Percentiles rank a stretch among this genome's conserved stretches.
These are phyloP conservation scores for Nigrograna mackinnonii DNA, from an alignment of 2,329 filamentous ascomycete species.

Conservation along the genomic window DNA sequence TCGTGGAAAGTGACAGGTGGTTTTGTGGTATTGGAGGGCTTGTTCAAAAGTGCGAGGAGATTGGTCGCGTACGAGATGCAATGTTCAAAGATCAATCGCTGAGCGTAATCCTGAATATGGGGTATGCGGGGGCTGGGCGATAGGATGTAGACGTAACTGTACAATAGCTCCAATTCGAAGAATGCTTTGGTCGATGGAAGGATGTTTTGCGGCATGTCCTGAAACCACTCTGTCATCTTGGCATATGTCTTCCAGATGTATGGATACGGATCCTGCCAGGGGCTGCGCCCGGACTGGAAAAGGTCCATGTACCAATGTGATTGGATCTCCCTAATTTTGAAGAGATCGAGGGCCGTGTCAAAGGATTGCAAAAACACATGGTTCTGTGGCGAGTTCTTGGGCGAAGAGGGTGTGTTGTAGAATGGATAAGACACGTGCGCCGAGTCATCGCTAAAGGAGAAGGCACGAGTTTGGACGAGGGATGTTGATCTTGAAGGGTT, in stretches of 20 bases:
- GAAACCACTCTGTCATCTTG: slow-evolving; percentile 79
- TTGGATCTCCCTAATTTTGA: slow-evolving; percentile 81
- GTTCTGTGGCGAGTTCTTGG: slow-evolving; percentile 52
- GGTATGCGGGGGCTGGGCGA: slow-evolving; percentile 78
- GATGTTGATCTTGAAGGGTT: slow-evolving; percentile 70
- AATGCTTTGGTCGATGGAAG: slow-evolving; percentile 70
- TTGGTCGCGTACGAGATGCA: slow-evolving; percentile 79
- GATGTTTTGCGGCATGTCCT: slow-evolving; percentile 70
- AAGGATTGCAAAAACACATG: slow-evolving; percentile 60
- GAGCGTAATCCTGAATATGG: slow-evolving; percentile 73
- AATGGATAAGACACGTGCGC: slow-evolving; percentile 79
- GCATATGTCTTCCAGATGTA: slow-evolving; percentile 78
- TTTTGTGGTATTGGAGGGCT: slow-evolving; percentile 56
- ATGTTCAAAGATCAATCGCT: slow-evolving; percentile 83
- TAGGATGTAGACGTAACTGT: slow-evolving; percentile 88
- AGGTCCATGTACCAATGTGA: slow-evolving; percentile 89
- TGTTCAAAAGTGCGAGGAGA: slow-evolving; percentile 66
- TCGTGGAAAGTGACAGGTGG: slow-evolving; percentile 86
- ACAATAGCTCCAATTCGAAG: slow-evolving; percentile 86
- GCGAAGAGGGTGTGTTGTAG: slow-evolving; percentile 36
- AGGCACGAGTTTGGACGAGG: slow-evolving; percentile 82
- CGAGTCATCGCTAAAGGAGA: slow-evolving; percentile 92
- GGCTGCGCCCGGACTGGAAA: slow-evolving; percentile 74
- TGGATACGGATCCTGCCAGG: slow-evolving; percentile 68
- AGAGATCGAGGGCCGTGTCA: slow-evolving; percentile 75